Percentiles rank a stretch among this genome's conserved stretches.
These are phyloP conservation scores for Nigrospora osmanthi DNA, from an alignment of 2,329 filamentous ascomycete genomes.

Conservation along the genomic window DNA sequence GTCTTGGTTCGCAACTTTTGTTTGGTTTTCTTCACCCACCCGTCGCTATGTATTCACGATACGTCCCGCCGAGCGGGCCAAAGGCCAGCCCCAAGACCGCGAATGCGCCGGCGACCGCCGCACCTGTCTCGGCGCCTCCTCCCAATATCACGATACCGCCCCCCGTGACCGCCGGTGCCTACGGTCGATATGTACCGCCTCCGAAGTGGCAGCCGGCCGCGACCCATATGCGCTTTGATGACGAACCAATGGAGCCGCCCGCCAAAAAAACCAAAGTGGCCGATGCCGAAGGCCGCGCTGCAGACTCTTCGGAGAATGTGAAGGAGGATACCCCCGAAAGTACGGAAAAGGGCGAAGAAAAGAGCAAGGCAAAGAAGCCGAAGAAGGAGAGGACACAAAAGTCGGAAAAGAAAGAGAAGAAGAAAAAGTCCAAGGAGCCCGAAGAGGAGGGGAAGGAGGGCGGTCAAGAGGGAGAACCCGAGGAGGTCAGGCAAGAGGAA, in stretches of 20 bases:
- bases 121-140: no score
- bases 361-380: constrained; percentile 24
- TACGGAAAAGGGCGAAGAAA: constrained; percentile 13
- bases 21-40: not conserved
- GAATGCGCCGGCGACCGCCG: no score
- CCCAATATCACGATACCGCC: not conserved
- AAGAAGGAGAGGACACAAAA: constrained; percentile 16
- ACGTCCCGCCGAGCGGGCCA: constrained; percentile 21
- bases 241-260: constrained; percentile 12
- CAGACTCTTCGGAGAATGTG: not conserved
- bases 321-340: not conserved
- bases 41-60: constrained; percentile 30
- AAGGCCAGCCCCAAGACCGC: not conserved
- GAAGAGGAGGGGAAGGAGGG: not conserved
- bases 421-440: constrained; percentile 13
- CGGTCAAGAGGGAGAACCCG: no score
- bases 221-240: constrained; percentile 12
- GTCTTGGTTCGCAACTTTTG: no score
- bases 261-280: constrained; percentile 25
- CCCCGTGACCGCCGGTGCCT: constrained; percentile 12
- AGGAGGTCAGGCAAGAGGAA: constrained; percentile 7
- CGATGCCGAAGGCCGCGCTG: not conserved
- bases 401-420: constrained; percentile 10
- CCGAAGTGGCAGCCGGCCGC: constrained; percentile 15
- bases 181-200: constrained; percentile 28